phyloP scores from a whole-genome alignment of 306 rosid species.

The Prunus mira region DNA sequence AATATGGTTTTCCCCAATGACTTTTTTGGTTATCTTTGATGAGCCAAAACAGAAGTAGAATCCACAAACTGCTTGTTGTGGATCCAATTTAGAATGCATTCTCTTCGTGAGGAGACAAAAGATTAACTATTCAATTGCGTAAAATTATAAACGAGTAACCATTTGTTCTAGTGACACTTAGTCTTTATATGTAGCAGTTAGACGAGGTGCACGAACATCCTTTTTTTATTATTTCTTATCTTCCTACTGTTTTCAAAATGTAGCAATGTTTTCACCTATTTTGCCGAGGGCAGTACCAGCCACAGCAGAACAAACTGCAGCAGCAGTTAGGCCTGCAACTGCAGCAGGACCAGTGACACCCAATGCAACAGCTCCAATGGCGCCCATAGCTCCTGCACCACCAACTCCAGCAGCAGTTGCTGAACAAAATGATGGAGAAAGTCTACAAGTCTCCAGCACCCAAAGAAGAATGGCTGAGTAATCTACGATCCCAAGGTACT shows the following conservation, averaged over 20 bases:
- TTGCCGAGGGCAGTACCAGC: conserved; percentile 36
- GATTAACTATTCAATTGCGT: too few species aligned
- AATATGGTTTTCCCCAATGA: background rate
- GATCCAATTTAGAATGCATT: too few species aligned
- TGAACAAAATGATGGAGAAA: conserved; percentile 54
- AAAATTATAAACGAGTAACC: too few species aligned
- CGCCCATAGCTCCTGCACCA: conserved; percentile 64
- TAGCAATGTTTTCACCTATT: conserved; percentile 5
- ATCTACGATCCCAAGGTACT: conserved; percentile 80
- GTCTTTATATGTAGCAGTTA: background rate
- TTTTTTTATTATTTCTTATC: too few species aligned
- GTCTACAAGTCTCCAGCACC: conserved; percentile 81
- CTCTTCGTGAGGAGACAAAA: too few species aligned
- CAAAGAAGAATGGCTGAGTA: conserved; percentile 75
- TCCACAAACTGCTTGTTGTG: too few species aligned
- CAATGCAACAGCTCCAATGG: conserved; percentile 79
- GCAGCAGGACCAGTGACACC: conserved; percentile 85
- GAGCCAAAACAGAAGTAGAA: too few species aligned
- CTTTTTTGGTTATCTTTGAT: too few species aligned
- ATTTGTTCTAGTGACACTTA: background rate
- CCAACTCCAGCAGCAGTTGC: conserved; percentile 85
- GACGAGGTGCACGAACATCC: too few species aligned
- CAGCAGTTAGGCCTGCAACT: conserved; percentile 78
- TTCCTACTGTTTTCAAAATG: too few species aligned
- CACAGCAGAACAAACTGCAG: conserved; percentile 80